Evolutionary conservation across 371 early-diverging fungal genomes (phyloP).

Genomic region (Aphelidium insulamus): DNA sequence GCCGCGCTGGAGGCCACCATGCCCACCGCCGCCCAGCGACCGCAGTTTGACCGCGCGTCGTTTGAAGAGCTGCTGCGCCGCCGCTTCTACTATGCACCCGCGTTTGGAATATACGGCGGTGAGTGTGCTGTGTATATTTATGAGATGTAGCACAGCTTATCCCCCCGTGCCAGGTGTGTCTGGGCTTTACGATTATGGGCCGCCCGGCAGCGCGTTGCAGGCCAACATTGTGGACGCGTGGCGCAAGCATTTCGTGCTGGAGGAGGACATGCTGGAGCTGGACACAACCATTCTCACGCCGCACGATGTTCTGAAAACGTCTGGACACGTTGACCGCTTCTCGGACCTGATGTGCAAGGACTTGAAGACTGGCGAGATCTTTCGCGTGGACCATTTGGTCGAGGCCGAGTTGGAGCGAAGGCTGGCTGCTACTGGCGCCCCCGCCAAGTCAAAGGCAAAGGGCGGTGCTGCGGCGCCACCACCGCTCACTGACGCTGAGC

Average conservation of each 20-base stretch:
- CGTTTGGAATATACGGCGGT: conserved; percentile 88
- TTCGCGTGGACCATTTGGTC: conserved; percentile 97
- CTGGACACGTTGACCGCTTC: conserved; percentile 99
- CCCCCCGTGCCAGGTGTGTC: conserved; percentile 41
- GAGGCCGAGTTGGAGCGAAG: conserved; percentile 68
- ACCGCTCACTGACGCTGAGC: conserved; percentile 35
- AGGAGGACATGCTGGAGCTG: conserved; percentile 98
- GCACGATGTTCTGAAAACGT: conserved; percentile 91
- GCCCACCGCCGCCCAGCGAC: background rate
- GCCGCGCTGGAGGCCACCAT: conserved; percentile 4
- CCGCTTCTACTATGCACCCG: conserved; percentile 91
- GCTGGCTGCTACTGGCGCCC: conserved; percentile 21
- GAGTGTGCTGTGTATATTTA: conserved; percentile 4
- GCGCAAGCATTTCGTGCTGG: conserved; percentile 93
- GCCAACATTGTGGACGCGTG: conserved; percentile 81
- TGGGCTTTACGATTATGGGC: conserved; percentile 98
- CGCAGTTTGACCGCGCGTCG: conserved; percentile 23
- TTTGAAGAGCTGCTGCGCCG: conserved; percentile 48
- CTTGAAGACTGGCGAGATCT: conserved; percentile 77
- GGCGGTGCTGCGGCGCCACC: conserved; percentile 39
- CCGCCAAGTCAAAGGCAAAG: conserved; percentile 37
- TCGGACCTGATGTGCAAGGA: conserved; percentile 97
- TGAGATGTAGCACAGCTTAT: background rate
- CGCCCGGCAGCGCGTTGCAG: conserved; percentile 85
- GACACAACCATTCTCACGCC: conserved; percentile 96